Conservation (phyloP, 305 asterid species). For the Solanum hybrid region DNA sequence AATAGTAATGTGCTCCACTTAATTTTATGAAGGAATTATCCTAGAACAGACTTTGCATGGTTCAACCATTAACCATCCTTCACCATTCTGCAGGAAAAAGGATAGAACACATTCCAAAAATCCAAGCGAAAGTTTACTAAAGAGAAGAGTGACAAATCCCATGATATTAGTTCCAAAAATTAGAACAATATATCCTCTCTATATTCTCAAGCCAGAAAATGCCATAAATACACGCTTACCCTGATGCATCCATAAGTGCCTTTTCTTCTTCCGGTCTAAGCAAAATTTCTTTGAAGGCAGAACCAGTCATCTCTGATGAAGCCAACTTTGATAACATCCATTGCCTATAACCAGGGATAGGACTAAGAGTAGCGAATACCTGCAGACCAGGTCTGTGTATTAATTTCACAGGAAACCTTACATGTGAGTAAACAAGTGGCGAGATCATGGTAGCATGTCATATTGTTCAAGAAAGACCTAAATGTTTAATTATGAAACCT, state of each 20-base stretch:
- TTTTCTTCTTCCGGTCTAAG: slow-evolving; percentile 72
- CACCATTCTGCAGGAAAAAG: background rate
- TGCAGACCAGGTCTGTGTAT: slow-evolving; percentile 23
- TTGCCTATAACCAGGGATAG: slow-evolving; percentile 83
- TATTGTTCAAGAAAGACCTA: background rate
- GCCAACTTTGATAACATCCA: slow-evolving; percentile 85
- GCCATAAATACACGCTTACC: slow-evolving; percentile 33
- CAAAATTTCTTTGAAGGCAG: slow-evolving; percentile 69
- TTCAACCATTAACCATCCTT: background rate
- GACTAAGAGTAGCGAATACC: slow-evolving; percentile 96
- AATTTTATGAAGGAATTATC: background rate
- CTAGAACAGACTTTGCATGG: background rate
- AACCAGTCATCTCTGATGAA: slow-evolving; percentile 51
- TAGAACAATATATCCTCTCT: background rate
- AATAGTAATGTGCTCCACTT: background rate
- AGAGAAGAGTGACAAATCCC: background rate
- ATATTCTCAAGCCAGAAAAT: slow-evolving; percentile 10
- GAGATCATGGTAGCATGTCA: background rate
- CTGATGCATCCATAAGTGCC: slow-evolving; percentile 48
- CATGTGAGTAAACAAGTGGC: slow-evolving; percentile 2
- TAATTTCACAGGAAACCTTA: slow-evolving; percentile 7
- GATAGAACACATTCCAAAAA: background rate
- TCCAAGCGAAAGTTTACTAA: background rate
- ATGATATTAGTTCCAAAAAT: background rate
- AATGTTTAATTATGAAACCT: background rate